A percentile compares a stretch with the other conserved stretches of the same genome.
Evolutionary conservation across 208 protist species (phyloP).

Genomic region (Crithidia brevicula): DNA sequence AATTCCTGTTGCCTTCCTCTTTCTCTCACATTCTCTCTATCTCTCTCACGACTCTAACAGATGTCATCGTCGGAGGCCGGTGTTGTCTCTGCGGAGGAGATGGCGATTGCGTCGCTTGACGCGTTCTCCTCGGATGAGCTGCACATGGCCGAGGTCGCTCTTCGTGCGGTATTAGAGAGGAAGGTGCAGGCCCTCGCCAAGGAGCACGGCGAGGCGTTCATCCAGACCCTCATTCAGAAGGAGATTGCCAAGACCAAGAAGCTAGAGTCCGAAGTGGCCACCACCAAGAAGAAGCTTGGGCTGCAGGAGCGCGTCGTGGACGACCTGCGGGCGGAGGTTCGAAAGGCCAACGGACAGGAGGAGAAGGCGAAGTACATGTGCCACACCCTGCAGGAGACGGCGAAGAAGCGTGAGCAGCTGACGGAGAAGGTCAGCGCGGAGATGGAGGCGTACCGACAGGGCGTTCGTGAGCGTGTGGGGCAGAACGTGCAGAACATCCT

Average conservation of each 20-base stretch:
- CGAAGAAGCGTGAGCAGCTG: conserved; percentile 50
- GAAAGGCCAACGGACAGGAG: conserved; percentile 31
- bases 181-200: conserved; percentile 49
- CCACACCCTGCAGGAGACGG: conserved; percentile 51
- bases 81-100: conserved; percentile 7
- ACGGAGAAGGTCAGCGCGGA: conserved; percentile 52
- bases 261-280: conserved; percentile 68
- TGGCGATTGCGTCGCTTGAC: conserved; percentile 13
- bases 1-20: background rate
- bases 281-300: conserved; percentile 52
- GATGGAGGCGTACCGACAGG: conserved; percentile 62
- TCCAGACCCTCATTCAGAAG: conserved; percentile 69
- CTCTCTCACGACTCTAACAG: background rate
- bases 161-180: conserved; percentile 23
- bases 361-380: conserved; percentile 49
- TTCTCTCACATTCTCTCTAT: background rate
- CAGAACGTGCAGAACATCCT: conserved; percentile 52
- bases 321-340: conserved; percentile 31
- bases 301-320: conserved; percentile 42
- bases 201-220: conserved; percentile 57
- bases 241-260: conserved; percentile 77
- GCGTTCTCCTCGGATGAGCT: conserved; percentile 27
- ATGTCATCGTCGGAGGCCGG: conserved; percentile 14
- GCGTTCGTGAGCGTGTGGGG: conserved; percentile 43
- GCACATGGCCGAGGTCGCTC: conserved; percentile 36